Percentiles rank a stretch among this genome's conserved stretches.
Evolutionary conservation across 2,329 filamentous ascomycete species (phyloP).

Genomic region (Periconia sp.): DNA sequence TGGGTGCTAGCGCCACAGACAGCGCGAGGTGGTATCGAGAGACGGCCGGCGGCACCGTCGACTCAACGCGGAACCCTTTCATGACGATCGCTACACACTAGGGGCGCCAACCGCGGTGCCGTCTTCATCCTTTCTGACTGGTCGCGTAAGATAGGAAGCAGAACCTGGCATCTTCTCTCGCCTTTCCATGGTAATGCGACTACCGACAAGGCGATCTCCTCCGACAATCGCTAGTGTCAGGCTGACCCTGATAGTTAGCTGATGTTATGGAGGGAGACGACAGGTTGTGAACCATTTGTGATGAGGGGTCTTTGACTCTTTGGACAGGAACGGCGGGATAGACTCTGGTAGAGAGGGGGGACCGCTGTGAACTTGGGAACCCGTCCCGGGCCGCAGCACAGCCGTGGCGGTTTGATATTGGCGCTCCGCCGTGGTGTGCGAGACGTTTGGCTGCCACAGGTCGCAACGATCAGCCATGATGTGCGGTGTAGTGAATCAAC

Average conservation of each 20-base stretch:
- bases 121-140: not conserved
- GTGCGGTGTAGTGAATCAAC: not conserved
- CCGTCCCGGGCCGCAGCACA: not conserved
- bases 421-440: not conserved
- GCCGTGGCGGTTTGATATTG: not conserved
- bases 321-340: not conserved
- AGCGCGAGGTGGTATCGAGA: not conserved
- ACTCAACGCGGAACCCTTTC: not conserved
- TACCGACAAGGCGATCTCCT: not conserved
- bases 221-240: not conserved
- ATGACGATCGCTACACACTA: not conserved
- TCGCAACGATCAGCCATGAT: not conserved
- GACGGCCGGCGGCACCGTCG: not conserved
- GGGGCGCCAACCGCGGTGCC: not conserved
- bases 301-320: not conserved
- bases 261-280: not conserved
- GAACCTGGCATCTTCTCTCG: too few species aligned
- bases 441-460: not conserved
- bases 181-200: too few species aligned
- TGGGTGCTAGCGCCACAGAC: not conserved
- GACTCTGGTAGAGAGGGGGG: not conserved
- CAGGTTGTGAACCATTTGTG: not conserved
- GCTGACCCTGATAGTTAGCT: not conserved
- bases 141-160: not conserved
- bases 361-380: too few species aligned